Percentiles rank a stretch among this genome's conserved stretches.
phyloP scores from a whole-genome alignment of 2,329 filamentous ascomycete genomes.

The Rutstroemia sydowiana region DNA sequence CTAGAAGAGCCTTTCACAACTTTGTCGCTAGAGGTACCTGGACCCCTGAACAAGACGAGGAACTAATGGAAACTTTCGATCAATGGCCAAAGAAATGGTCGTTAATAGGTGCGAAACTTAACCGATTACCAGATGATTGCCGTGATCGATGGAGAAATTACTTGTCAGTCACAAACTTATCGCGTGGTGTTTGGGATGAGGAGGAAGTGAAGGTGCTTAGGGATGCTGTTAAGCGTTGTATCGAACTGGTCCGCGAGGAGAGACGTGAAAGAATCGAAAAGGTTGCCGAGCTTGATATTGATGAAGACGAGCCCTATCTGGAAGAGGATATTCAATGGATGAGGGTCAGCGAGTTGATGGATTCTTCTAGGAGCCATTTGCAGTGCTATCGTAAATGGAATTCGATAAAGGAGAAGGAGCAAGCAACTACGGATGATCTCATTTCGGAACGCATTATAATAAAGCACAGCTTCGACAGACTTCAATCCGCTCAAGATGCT shows the following conservation, averaged over 20 bases:
- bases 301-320: slow-evolving; percentile 28
- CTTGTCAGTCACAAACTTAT: slow-evolving; percentile 46
- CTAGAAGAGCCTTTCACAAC: slow-evolving; percentile 58
- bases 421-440: slow-evolving; percentile 16
- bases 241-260: slow-evolving; percentile 40
- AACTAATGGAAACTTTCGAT: slow-evolving; percentile 42
- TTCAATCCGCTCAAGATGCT: slow-evolving; percentile 38
- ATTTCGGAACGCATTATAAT: slow-evolving; percentile 16
- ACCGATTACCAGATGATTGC: slow-evolving; percentile 57
- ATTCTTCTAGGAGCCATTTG: slow-evolving; percentile 52
- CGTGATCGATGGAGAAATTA: slow-evolving; percentile 66
- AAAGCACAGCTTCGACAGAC: slow-evolving; percentile 35
- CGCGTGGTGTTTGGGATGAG: slow-evolving; percentile 50
- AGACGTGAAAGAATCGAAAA: slow-evolving; percentile 16
- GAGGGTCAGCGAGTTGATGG: slow-evolving; percentile 55
- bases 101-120: slow-evolving; percentile 52
- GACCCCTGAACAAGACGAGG: slow-evolving; percentile 51
- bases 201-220: slow-evolving; percentile 44
- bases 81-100: slow-evolving; percentile 47
- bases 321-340: slow-evolving; percentile 58
- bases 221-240: slow-evolving; percentile 44
- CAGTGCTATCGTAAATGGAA: slow-evolving; percentile 66
- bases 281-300: slow-evolving; percentile 25
- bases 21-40: slow-evolving; percentile 53
- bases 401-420: slow-evolving; percentile 33